phyloP scores from a whole-genome alignment of 2,329 filamentous ascomycete species.

The Cercospora sesami region DNA sequence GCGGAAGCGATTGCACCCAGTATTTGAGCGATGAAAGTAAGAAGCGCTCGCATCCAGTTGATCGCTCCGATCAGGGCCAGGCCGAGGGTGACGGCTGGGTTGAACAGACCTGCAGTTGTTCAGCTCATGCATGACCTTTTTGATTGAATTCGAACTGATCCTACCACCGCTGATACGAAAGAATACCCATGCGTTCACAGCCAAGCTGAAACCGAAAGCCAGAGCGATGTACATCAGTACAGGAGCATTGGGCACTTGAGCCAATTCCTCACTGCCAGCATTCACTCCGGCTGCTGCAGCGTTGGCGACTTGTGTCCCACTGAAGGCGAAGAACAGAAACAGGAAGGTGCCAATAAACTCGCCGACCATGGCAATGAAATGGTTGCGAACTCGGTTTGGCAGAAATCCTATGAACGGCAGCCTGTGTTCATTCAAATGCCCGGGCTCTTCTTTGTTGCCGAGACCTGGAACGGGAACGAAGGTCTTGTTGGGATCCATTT shows the following conservation, averaged over 20 bases:
- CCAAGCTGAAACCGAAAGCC: slow-evolving; percentile 47
- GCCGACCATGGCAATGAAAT: slow-evolving; percentile 50
- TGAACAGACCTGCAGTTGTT: slow-evolving; percentile 37
- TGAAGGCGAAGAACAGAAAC: slow-evolving; percentile 47
- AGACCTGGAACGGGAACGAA: slow-evolving; percentile 35
- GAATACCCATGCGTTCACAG: slow-evolving; percentile 50
- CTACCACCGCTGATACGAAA: slow-evolving; percentile 46
- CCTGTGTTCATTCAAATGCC: slow-evolving; percentile 38
- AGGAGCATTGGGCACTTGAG: slow-evolving; percentile 39
- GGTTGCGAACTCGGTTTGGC: slow-evolving; percentile 45
- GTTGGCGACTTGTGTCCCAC: slow-evolving; percentile 45
- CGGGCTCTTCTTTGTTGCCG: slow-evolving; percentile 14
- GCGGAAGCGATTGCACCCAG: slow-evolving; percentile 49
- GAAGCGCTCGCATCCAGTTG: slow-evolving; percentile 45
- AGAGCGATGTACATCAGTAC: slow-evolving; percentile 44
- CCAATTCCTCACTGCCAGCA: slow-evolving; percentile 1
- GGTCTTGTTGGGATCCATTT: slow-evolving; percentile 42
- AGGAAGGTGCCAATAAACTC: slow-evolving; percentile 48
- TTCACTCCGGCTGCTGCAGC: slow-evolving; percentile 31
- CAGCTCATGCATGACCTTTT: slow-evolving; percentile 1
- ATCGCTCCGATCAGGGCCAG: slow-evolving; percentile 51
- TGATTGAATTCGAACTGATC: not conserved
- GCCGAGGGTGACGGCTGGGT: slow-evolving; percentile 49
- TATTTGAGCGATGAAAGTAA: slow-evolving; percentile 50
- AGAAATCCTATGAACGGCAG: slow-evolving; percentile 45